Percentiles rank a stretch among this genome's conserved stretches.
These are phyloP conservation scores for Tolypocladium capitatum DNA, from an alignment of 2,329 filamentous ascomycete species.

Conservation along the genomic window DNA sequence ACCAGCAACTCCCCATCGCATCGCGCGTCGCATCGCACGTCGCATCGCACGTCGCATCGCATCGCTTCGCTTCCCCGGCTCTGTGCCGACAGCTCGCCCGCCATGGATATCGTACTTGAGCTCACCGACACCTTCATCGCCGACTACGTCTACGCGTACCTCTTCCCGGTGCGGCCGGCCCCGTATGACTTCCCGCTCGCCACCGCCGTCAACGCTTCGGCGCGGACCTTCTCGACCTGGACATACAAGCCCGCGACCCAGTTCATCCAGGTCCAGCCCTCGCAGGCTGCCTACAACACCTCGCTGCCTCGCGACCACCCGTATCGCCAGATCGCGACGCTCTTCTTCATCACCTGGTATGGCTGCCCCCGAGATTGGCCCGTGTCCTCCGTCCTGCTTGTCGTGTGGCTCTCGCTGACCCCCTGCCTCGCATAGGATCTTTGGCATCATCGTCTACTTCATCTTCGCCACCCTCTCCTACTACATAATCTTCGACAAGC, in stretches of 20 bases:
- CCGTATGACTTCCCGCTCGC: slow-evolving; percentile 38
- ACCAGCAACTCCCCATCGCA: background rate
- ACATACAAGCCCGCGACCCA: slow-evolving; percentile 60
- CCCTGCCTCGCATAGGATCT: slow-evolving; percentile 46
- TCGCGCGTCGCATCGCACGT: no score
- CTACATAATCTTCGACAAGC: slow-evolving; percentile 81
- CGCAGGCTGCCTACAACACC: slow-evolving; percentile 67
- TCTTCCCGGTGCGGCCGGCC: slow-evolving; percentile 47
- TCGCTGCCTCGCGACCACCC: slow-evolving; percentile 65
- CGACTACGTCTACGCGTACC: slow-evolving; percentile 63
- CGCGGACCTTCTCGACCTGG: slow-evolving; percentile 45
- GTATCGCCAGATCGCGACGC: slow-evolving; percentile 56
- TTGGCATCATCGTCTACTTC: slow-evolving; percentile 76
- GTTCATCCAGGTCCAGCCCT: slow-evolving; percentile 56
- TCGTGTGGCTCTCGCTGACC: slow-evolving; percentile 1
- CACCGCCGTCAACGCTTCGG: slow-evolving; percentile 40
- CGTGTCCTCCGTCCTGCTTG: background rate
- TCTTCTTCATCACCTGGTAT: slow-evolving; percentile 82
- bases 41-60: background rate
- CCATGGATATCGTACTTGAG: slow-evolving; percentile 89
- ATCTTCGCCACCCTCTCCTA: slow-evolving; percentile 73
- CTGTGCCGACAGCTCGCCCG: slow-evolving; percentile 11
- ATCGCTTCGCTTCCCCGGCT: background rate
- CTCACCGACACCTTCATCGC: slow-evolving; percentile 67
- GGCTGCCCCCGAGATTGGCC: background rate